Base-by-base conservation (phyloP, 352 stramenopile genomes). In the Lagenidium sp. region DNA sequence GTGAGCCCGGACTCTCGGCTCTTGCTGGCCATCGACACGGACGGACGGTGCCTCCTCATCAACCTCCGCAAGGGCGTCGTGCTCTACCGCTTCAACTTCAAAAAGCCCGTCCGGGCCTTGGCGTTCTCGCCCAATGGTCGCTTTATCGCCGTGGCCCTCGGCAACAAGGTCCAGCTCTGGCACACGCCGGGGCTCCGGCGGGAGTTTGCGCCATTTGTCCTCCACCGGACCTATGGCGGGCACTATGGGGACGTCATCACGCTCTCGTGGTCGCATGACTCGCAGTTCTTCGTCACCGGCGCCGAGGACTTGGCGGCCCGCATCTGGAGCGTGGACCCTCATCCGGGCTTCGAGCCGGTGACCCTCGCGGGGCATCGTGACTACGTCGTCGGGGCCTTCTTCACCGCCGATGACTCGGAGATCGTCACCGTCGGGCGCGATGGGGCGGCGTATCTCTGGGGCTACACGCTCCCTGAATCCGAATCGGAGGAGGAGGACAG, bases 51-150 rank as follows among this genome's bases (percentile, higher is more conserved):
- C 40, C 57, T 97, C 31, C 63, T 97, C 32, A 71, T 97, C 22
- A 96, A 97, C 61, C 65, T 97, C 34, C 75, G 76, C 50, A 85
- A 86, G 21, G 70, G 82, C 22, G 71, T 90, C 6, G 84, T 97
- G 35, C 65, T 98, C 16, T 94, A 97, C 57, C 81, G 90, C 39
- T 95, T 97, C 65, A 91, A 97, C 63, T 97, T 98, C 47, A 97
- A 97, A 58, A 82, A 91, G 41, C 82, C 67, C 29, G 85, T 97
- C 21, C 57, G 70, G 6, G 81, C 85, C 20, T 54, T 96, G 24
- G 65, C 47, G 36, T 97, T 97, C 63, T 95, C 79, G 41, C 91
- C 88, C 0, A 72, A 97, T 44, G 69, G 96, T 63, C 55, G 63
- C 22, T 95, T 71, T 53, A 82, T 97, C 53, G 88, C 91, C 8